Evolutionary conservation across 169 alveolate genomes (phyloP), one percentile per base, ranked within the genome.

Genomic region (Prorocentrum cordatum): DNA sequence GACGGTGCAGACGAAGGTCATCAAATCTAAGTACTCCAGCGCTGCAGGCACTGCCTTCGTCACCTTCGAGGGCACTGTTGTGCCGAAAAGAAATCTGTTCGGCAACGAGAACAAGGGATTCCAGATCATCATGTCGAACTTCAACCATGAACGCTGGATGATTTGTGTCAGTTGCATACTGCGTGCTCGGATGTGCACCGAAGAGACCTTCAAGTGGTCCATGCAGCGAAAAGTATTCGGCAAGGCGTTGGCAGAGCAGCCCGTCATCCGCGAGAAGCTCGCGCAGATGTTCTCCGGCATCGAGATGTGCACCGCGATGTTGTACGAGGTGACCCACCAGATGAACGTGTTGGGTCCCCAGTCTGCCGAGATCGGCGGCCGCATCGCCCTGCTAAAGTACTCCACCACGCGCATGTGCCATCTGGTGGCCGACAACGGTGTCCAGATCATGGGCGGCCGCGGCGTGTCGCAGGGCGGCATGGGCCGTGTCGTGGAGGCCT

Each of bases 181-280:
- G 64, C 26, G 5, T 50, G 26, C 26, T 20, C 26, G 64, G 18
- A 3, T 50, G 64, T 9, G 27, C 27, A 5, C 26, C 26, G 58
- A 72, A 59, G 90, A 80, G 80, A 64, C 90, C 68, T 80, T 80
- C 90, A 80, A 80, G 90, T 80, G 90, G 90, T 24, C 90, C 42
- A 80, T 80, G 90, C 90, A 80, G 90, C 90, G 90, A 26, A 80
- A 80, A 77, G 90, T 80, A 54, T 80, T 80, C 36, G 90, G 90
- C 35, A 80, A 80, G 90, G 72, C 90, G 16, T 58, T 80, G 42
- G 31, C 50, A 35, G 90, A 80, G 67, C 90, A 80, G 90, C 59
- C 90, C 0, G 90, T 80, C 70, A 80, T 80, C 58, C 66, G 90
- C 9, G 90, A 80, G 90, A 62, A 80, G 80, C 26, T 80, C 80